phyloP scores from a whole-genome alignment of 306 rosid genomes.

The Lithocarpus polystachyus region DNA sequence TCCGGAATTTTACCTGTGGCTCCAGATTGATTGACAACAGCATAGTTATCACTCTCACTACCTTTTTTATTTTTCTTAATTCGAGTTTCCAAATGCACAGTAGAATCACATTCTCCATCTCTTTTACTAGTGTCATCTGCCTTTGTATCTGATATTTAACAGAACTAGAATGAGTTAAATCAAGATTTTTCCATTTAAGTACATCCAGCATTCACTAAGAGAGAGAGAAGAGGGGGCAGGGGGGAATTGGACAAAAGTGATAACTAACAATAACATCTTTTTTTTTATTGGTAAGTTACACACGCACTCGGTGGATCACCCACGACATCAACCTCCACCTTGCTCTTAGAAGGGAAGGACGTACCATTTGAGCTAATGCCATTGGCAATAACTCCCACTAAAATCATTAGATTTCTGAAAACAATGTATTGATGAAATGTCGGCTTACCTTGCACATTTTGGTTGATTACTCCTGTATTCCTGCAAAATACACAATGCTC shows the following conservation, averaged over 20 bases:
- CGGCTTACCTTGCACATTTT: constrained; percentile 51
- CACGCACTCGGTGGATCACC: too few species aligned
- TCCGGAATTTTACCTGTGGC: neutral
- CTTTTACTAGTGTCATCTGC: constrained; percentile 8
- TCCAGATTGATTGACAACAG: constrained; percentile 3
- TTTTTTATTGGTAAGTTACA: too few species aligned
- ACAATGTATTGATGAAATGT: neutral
- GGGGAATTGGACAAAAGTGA: neutral
- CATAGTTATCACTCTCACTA: neutral
- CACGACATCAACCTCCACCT: too few species aligned
- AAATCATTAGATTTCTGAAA: neutral
- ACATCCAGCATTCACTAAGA: neutral
- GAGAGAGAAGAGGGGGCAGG: neutral
- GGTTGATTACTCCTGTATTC: constrained; percentile 24
- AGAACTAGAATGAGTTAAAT: constrained; percentile 1
- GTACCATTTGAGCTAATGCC: too few species aligned
- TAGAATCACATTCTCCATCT: constrained; percentile 13
- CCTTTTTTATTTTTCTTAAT: constrained; percentile 18
- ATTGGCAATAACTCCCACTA: neutral
- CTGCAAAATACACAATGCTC: constrained; percentile 34
- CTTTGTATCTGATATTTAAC: constrained; percentile 18
- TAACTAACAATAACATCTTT: neutral
- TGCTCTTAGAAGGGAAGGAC: too few species aligned
- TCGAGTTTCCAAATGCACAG: neutral
- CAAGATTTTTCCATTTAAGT: neutral